These are phyloP conservation scores for Glycine soja DNA, from an alignment of 306 rosid genomes.

Conservation along the genomic window DNA sequence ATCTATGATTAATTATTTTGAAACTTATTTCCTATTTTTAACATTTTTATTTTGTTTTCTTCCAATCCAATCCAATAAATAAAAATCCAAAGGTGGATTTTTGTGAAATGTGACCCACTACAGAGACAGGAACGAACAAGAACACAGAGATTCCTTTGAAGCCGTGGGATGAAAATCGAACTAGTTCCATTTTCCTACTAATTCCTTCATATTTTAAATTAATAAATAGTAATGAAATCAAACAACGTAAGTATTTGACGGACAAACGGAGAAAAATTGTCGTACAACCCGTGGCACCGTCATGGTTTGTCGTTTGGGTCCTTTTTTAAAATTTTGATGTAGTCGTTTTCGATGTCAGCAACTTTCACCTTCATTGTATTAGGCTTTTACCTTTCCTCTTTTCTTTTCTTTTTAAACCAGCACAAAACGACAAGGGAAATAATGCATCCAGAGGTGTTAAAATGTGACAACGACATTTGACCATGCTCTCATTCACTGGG, in stretches of 20 bases:
- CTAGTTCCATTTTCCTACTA: background rate
- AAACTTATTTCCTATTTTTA: background rate
- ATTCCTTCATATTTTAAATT: background rate
- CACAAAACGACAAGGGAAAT: slow-evolving; percentile 43
- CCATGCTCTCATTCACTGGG: background rate
- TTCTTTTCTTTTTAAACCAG: background rate
- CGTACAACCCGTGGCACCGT: slow-evolving; percentile 38
- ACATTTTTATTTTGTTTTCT: slow-evolving; percentile 1
- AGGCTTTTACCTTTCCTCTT: background rate
- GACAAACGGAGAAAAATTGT: background rate
- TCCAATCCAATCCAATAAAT: background rate
- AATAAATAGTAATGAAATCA: background rate
- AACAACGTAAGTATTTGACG: slow-evolving; percentile 11
- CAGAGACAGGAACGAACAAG: background rate
- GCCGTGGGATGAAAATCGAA: background rate
- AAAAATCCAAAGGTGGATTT: slow-evolving; percentile 1
- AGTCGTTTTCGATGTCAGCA: slow-evolving; percentile 38
- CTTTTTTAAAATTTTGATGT: background rate
- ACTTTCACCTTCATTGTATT: background rate
- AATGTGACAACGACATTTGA: slow-evolving; percentile 23
- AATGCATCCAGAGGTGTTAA: slow-evolving; percentile 14
- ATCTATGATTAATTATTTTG: background rate
- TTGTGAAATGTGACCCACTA: background rate
- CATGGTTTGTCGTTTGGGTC: slow-evolving; percentile 41
- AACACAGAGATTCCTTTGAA: slow-evolving; percentile 2